A percentile compares a stretch with the other conserved stretches of the same genome.
phyloP scores from a whole-genome alignment of 73 alveolate genomes.

The Paramecium caudatum region DNA sequence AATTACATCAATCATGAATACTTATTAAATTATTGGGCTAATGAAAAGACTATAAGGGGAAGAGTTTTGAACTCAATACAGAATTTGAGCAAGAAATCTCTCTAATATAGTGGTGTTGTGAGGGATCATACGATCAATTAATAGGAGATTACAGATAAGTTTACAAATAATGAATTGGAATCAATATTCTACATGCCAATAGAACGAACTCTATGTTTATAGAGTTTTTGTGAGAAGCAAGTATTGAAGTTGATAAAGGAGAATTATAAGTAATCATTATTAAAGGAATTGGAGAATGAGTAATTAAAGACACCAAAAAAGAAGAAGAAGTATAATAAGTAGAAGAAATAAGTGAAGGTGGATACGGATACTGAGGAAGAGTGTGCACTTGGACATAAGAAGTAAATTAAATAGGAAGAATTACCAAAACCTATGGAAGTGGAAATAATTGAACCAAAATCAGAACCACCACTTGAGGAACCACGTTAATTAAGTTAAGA shows the following conservation, averaged over 20 bases:
- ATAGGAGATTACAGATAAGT: neutral
- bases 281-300: neutral
- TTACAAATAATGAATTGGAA: neutral
- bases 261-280: neutral
- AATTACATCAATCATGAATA: slow-evolving; percentile 30
- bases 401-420: no score
- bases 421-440: no score
- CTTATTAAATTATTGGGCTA: neutral
- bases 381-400: neutral
- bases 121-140: slow-evolving; percentile 7
- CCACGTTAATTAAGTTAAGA: no score
- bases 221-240: slow-evolving; percentile 23
- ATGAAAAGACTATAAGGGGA: neutral
- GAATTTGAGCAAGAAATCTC: neutral
- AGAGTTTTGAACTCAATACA: neutral
- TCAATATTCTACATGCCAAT: neutral
- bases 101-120: neutral
- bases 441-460: neutral
- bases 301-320: neutral
- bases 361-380: no score
- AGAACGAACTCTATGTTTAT: neutral
- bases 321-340: slow-evolving; percentile 1
- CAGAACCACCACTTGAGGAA: no score
- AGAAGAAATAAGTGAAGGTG: no score
- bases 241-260: neutral